Evolutionary conservation across 2,329 filamentous ascomycete species (phyloP), one percentile per base, ranked within the genome.

Genomic region (Xylariaceae sp.): DNA sequence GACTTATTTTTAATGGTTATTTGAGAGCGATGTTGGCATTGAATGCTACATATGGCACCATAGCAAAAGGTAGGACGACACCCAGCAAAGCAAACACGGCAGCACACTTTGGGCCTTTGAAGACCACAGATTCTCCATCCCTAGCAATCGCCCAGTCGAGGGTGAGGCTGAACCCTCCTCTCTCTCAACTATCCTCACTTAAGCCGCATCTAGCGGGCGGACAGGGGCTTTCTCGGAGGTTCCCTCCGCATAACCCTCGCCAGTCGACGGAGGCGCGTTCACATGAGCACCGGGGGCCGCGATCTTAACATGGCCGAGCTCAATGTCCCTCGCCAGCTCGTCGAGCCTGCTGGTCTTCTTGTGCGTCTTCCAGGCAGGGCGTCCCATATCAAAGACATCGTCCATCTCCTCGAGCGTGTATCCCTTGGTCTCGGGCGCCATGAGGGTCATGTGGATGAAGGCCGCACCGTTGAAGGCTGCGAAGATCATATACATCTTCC

Each of bases 391-490:
- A 70, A 92, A 92, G 64, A 92, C 86, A 11, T 83, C 83, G 64
- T 89, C 88, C 72, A 91, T 86, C 70, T 92, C 88, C 69, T 92
- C 89, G 1, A 92, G 82, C 0, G 87, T 88, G 73, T 85, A 89
- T 10, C 88, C 88, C 45, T 85, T 83, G 0, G 88, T 91, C 73
- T 90, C 80, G 0, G 87, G 87, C 1, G 77, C 76, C 18, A 77
- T 69, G 64, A 92, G 78, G 71, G 83, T 83, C 68, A 89, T 85
- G 71, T 91, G 88, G 55, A 91, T 71, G 47, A 85, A 85, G 67
- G 88, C 88, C 4, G 79, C 78, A 1, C 80, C 80, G 70, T 88
- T 89, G 77, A 91, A 90, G 13, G 85, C 80, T 10, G 81, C 89
- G 69, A 93, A 93, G 64, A 93, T 79, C 72, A 92, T 82, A 73